Percentiles rank a stretch among this genome's conserved stretches.
Evolutionary conservation across 352 stramenopile genomes (phyloP).

Genomic region (Phytophthora fragariae): DNA sequence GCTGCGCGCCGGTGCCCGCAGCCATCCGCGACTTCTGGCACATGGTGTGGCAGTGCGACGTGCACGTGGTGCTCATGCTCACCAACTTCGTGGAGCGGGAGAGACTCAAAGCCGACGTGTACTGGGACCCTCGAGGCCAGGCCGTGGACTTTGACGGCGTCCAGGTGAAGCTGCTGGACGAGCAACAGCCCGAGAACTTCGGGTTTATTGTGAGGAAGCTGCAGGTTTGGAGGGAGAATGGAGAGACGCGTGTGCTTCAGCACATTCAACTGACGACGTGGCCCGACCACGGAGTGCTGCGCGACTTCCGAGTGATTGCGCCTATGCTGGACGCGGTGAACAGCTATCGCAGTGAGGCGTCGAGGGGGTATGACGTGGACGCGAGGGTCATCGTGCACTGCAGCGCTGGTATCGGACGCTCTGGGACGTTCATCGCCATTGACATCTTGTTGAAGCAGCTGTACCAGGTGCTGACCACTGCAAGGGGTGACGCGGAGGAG

Average conservation of each 20-base stretch:
- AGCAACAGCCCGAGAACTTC: conserved; percentile 36
- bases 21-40: conserved; percentile 84
- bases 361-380: conserved; percentile 27
- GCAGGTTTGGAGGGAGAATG: conserved; percentile 47
- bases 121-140: conserved; percentile 65
- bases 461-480: conserved; percentile 33
- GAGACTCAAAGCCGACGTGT: conserved; percentile 74
- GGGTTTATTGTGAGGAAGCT: conserved; percentile 68
- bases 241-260: conserved; percentile 52
- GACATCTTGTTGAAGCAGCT: conserved; percentile 77
- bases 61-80: conserved; percentile 89
- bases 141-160: conserved; percentile 65
- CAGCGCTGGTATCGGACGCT: conserved; percentile 83
- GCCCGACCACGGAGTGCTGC: conserved; percentile 81
- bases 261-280: conserved; percentile 85
- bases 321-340: conserved; percentile 81
- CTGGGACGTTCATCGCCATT: conserved; percentile 87
- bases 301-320: conserved; percentile 75
- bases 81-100: conserved; percentile 87
- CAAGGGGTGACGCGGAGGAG: conserved; percentile 26
- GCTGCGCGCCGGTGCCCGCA: conserved; percentile 68
- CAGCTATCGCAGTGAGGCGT: conserved; percentile 44
- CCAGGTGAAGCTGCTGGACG: conserved; percentile 54
- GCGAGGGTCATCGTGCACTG: conserved; percentile 75
- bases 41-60: conserved; percentile 82